Base-by-base conservation (phyloP, 176 grass and related monocot species). In the Oryza rufipogon region DNA sequence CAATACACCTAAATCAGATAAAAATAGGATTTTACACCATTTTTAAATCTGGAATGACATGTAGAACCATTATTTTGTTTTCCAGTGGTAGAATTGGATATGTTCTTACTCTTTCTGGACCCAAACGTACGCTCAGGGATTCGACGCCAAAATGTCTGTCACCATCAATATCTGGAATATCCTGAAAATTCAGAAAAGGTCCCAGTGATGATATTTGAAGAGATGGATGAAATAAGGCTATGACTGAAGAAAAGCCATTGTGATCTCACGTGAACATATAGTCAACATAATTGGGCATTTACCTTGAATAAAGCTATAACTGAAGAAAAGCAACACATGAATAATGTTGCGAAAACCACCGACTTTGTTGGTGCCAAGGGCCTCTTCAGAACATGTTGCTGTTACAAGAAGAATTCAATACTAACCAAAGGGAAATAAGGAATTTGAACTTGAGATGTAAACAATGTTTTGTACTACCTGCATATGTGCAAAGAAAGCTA, bases 261-360 rank as follows among this genome's bases (percentile, higher is more conserved):
- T 63, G 58, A 23, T 49, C 47, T 49, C 47, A 60, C n/a, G 6
- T 60, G 32, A 89, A 60, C 6, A 15, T 19, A 0, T n/a, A 11
- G 17, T 64, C 19, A 73, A 7, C 71, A 47, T 13, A 56, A 48
- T 17, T 60, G 56, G 49, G 76, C 19, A 25, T n/a, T 64, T 87
- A 98, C 92, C 91, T 98, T 98, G 73, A 95, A 95, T 76, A 98
- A 67, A 45, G 96, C 92, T 90, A 95, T 95, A 48, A 98, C 96
- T 63, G 85, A 68, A 68, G 92, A 87, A 89, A 98, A 98, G 70
- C 92, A 95, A 74, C 91, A 95, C 92, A 98, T 95, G 78, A 98
- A 95, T 17, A 72, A 76, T 61, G 91, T 98, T 34, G 89, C 96
- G 74, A 95, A 95, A 10, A 88, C 28, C 26, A 98, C 85, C 2